Evolutionary conservation across 192 early-diverging fungal species (phyloP), one percentile per base, ranked within the genome.

Genomic region (Fimicolochytrium jonesii): DNA sequence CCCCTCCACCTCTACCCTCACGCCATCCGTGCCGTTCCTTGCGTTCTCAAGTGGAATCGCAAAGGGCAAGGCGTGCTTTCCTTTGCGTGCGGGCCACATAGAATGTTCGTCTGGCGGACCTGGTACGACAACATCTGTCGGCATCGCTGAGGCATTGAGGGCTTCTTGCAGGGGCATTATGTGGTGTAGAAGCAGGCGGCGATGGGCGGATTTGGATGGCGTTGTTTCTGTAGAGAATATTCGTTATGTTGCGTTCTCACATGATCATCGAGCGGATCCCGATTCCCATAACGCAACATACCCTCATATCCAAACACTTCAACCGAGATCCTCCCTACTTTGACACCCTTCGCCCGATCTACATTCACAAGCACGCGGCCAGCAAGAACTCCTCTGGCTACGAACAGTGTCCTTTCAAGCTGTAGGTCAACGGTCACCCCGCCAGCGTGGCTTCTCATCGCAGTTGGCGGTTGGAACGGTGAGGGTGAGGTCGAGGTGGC

Each of bases 81-180:
- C 76, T 32, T 67, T 62, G 30, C 61, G 39, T 2, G 79, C 79
- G 18, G 34, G 23, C 79, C 74, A 77, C 79, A 81, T 81, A 50
- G 73, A 73, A 53, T 81, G 71, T 55, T 77, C 74, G 49, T 81
- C 79, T 22, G 74, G 71, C n/a, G 63, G 53, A 7, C 79, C 74
- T 1, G 79, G 58, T 26, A 63, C 17, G 30, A 81, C 73, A 4
- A 68, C 67, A 58, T 74, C 72, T 5, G 62, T 67, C 9, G 79
- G 76, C 2, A 69, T 58, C 6, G 74, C n/a, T 11, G 34, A n/a
- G 17, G 39, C 13, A 29, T 28, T n/a, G 41, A 48, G 23, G 6
- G 44, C n/a, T 9, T 54, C 44, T 56, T 81, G 75, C 23, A 81
- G 18, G 31, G 43, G 28, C 23, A 67, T n/a, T 13, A 45, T 56